These are phyloP conservation scores for Ustilaginoidea virens DNA, from an alignment of 2,329 filamentous ascomycete genomes.

Conservation along the genomic window DNA sequence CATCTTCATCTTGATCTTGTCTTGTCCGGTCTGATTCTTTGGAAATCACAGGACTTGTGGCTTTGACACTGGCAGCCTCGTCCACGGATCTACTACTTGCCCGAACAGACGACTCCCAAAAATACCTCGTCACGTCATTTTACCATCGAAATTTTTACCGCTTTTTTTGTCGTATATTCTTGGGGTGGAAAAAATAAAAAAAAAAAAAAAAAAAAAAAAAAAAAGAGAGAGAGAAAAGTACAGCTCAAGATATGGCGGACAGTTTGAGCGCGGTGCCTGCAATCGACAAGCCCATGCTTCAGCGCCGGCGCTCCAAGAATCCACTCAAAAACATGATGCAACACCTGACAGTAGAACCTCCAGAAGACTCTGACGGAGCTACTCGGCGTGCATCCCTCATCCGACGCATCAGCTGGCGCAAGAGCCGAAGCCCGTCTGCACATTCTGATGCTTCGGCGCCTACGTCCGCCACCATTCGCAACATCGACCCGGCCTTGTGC, in stretches of 20 bases:
- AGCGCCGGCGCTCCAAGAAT: slow-evolving; percentile 19
- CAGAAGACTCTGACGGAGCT: slow-evolving; percentile 12
- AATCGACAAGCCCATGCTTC: slow-evolving; percentile 10
- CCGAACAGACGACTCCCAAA: too few relatives aligned
- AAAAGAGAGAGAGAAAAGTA: too few relatives aligned
- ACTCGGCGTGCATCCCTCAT: slow-evolving; percentile 17
- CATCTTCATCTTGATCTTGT: too few relatives aligned
- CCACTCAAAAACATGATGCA: slow-evolving; percentile 22
- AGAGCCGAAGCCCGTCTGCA: slow-evolving; percentile 19
- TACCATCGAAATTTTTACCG: too few relatives aligned
- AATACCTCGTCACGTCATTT: too few relatives aligned
- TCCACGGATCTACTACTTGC: too few relatives aligned
- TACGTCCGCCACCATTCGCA: slow-evolving; percentile 10
- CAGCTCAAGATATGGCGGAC: too few relatives aligned
- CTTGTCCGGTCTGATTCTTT: too few relatives aligned
- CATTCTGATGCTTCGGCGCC: slow-evolving; percentile 14
- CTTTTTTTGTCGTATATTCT: too few relatives aligned
- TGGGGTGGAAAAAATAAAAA: too few relatives aligned
- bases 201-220: not conserved
- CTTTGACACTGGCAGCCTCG: too few relatives aligned
- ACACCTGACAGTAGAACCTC: slow-evolving; percentile 19
- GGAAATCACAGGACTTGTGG: too few relatives aligned
- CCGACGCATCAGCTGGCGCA: slow-evolving; percentile 20
- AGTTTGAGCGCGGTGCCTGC: slow-evolving; percentile 12
- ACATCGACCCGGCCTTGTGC: slow-evolving; percentile 16